Base-by-base conservation (phyloP, 495 filamentous ascomycete genomes). In the Ramalina peruviana region DNA sequence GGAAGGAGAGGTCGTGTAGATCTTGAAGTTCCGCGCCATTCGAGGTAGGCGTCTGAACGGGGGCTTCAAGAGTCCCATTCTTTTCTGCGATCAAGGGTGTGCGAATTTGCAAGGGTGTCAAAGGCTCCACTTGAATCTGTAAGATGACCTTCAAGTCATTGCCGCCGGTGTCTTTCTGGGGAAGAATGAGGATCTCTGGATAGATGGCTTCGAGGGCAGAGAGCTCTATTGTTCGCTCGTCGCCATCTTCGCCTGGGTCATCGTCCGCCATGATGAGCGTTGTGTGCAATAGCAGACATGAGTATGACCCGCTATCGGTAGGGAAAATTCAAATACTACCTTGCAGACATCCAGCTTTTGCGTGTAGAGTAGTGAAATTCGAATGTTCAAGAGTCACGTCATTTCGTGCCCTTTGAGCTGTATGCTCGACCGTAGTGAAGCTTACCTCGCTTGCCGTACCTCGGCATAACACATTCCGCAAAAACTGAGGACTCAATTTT, bases 121-220 rank as follows among this genome's bases (percentile, higher is more conserved):
- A 65, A 0, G 92, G 84, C 26, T 77, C 73, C 44, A 95, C 82
- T 6, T 80, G 75, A 0, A 97, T 64, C 21, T 85, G 80, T 48
- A 97, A 71, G 6, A 72, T 73, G 3, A 85, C 79, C 44, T 71
- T 73, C 61, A 81, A 83, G 54, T 81, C 64, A 23, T 27, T 40
- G 12, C 37, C 38, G 2, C n/a, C 3, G 4, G 54, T 55, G 4
- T 73, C 58, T 3, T 15, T 15, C 11, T 9, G 5, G 4, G 74
- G 66, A 47, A 79, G 72, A 30, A 84, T 64, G 27, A 71, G 69
- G 15, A 94, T 77, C 63, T 98, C 92, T 17, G 90, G 90, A 54
- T 78, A 98, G 54, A 98, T 97, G 58, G 88, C 84, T 13, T 73
- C 71, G 40, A 97, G 79, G n/a, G 88, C 79, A 42, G 75, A 79